Percentiles rank a stretch among this genome's conserved stretches.
These are phyloP conservation scores for Diaporthe sp. DNA, from an alignment of 2,329 filamentous ascomycete species.

Conservation along the genomic window DNA sequence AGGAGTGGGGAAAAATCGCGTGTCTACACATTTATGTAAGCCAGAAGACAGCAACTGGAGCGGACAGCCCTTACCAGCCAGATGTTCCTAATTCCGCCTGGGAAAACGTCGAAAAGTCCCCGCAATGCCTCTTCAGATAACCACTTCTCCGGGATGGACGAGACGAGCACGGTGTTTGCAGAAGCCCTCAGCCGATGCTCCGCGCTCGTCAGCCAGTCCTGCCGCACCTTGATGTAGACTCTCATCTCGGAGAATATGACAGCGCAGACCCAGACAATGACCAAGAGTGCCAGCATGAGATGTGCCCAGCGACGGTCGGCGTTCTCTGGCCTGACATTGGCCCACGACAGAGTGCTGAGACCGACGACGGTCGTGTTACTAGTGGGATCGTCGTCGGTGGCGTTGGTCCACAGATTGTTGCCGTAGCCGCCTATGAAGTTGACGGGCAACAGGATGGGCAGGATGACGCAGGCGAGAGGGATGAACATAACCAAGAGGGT, in stretches of 20 bases:
- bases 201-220: conserved; percentile 94
- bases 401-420: conserved; percentile 52
- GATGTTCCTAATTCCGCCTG: conserved; percentile 93
- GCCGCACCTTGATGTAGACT: conserved; percentile 91
- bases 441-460: conserved; percentile 88
- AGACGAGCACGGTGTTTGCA: conserved; percentile 94
- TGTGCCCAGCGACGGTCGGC: conserved; percentile 86
- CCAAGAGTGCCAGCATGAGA: conserved; percentile 80
- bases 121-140: conserved; percentile 84
- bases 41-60: background rate
- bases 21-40: conserved; percentile 60
- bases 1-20: conserved; percentile 86
- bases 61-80: conserved; percentile 71
- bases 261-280: conserved; percentile 87
- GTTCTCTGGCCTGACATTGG: conserved; percentile 80
- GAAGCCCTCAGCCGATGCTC: conserved; percentile 94
- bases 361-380: conserved; percentile 65
- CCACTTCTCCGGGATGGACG: conserved; percentile 92
- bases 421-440: conserved; percentile 82
- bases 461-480: conserved; percentile 81
- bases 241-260: conserved; percentile 89
- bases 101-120: conserved; percentile 94
- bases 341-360: conserved; percentile 87
- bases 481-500: conserved; percentile 90
- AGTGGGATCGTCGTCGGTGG: conserved; percentile 48